Conservation (phyloP, 2,329 filamentous ascomycete species). For the Fusarium piperis region DNA sequence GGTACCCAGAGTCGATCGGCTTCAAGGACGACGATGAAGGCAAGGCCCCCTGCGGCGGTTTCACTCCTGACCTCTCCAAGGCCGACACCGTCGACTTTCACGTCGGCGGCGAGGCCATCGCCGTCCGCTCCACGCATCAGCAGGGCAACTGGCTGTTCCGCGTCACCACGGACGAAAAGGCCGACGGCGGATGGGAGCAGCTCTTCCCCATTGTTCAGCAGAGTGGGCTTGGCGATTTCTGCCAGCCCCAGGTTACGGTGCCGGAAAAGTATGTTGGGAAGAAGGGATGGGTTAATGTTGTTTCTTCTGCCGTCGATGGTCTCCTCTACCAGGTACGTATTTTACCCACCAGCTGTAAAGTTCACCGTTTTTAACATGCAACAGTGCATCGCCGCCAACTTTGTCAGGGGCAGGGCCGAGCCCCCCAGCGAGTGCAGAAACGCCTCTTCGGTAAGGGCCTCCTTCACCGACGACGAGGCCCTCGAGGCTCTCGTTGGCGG, state of each 20-base stretch:
- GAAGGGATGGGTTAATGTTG: slow-evolving; percentile 64
- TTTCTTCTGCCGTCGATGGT: slow-evolving; percentile 64
- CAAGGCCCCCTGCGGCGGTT: slow-evolving; percentile 65
- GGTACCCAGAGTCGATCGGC: slow-evolving; percentile 59
- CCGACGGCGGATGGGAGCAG: slow-evolving; percentile 62
- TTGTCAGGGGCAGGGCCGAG: slow-evolving; percentile 56
- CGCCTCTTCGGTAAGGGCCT: slow-evolving; percentile 46
- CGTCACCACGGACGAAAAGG: slow-evolving; percentile 61
- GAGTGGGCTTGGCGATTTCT: slow-evolving; percentile 64
- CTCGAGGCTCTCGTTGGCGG: slow-evolving; percentile 47
- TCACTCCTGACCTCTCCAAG: slow-evolving; percentile 56
- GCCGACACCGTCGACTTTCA: slow-evolving; percentile 65
- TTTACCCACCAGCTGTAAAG: not conserved
- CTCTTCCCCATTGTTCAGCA: slow-evolving; percentile 64
- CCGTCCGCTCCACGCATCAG: slow-evolving; percentile 59
- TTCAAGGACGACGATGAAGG: slow-evolving; percentile 56
- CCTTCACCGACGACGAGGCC: slow-evolving; percentile 45
- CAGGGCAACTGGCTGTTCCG: slow-evolving; percentile 67
- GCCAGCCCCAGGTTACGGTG: slow-evolving; percentile 59
- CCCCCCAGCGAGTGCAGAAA: slow-evolving; percentile 49
- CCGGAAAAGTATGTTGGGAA: slow-evolving; percentile 62
- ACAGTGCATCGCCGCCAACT: slow-evolving; percentile 63
- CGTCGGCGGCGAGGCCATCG: slow-evolving; percentile 64
- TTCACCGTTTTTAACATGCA: not conserved
- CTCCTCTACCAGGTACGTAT: slow-evolving; percentile 63